Base-by-base conservation (phyloP, 768 basidiomycete genomes). In the Mycena epipterygia region DNA sequence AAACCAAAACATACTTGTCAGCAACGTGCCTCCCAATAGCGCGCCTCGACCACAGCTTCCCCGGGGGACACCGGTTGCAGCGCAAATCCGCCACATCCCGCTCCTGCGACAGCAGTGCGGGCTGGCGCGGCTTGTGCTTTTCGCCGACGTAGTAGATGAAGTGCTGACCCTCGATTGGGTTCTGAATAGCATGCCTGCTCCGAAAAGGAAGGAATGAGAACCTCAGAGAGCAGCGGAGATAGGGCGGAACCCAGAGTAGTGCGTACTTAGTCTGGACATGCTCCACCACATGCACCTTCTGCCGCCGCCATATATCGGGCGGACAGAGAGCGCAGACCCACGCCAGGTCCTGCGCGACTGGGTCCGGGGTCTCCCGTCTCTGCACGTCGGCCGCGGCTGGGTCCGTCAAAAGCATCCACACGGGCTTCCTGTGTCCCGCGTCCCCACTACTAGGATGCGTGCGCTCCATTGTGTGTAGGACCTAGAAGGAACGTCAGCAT, bases 281-380 rank as follows among this genome's bases (percentile, higher is more conserved):
- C n/a, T 46, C 41, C 19, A 71, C 49, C n/a, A 52, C 74, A 35
- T 19, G 16, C 6, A 71, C 64, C 29, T 48, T 41, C 29, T 61
- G 64, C 9, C 67, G 69, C 17, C 35, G n/a, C 48, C 16, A 69
- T 60, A 23, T 73, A 76, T 56, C 75, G 76, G 7, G 32, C 53
- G 25, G 74, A 48, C 72, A 77, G 29, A 73, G 39, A 13, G 66
- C 56, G 59, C 73, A 76, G 9, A 52, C 44, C 76, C 76, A 75
- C 23, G 71, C 55, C 11, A 5, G 3, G 46, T 60, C 66, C 5
- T 17, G 11, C 35, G 64, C 42, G 67, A 70, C 62, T 13, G 69
- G 66, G 62, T 70, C 71, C 23, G 55, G 52, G 2, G 6, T 5
- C 55, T 75, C 72, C 30, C 67, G 55, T 37, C 69, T 14, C 0